Evolutionary conservation across 441 rosid genomes (phyloP).

Genomic region (Populus hybrid): DNA sequence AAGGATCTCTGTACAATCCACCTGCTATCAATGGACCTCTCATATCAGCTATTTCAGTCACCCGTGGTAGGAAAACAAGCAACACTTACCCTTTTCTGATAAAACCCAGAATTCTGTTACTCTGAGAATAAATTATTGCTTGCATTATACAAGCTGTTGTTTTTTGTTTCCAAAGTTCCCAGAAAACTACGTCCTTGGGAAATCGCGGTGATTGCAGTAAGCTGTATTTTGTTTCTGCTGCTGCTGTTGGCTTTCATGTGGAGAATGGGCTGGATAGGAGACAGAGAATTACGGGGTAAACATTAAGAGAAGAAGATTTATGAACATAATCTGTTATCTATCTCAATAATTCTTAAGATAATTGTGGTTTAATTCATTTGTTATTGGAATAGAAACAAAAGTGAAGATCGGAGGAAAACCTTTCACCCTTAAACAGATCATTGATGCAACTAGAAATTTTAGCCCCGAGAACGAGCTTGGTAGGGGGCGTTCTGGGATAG

Average conservation of each 20-base stretch:
- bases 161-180: background rate
- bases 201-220: background rate
- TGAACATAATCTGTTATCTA: background rate
- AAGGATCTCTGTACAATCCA: background rate
- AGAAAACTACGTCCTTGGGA: background rate
- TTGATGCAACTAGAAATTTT: background rate
- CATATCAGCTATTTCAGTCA: background rate
- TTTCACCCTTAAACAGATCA: background rate
- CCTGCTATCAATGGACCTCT: conserved; percentile 1
- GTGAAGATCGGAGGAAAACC: background rate
- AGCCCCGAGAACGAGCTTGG: background rate
- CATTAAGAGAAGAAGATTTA: background rate
- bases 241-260: conserved; percentile 10
- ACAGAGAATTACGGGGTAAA: background rate
- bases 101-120: background rate
- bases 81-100: background rate
- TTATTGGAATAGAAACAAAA: background rate
- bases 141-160: background rate
- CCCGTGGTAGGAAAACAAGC: background rate
- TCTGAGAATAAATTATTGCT: background rate
- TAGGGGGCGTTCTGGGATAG: background rate
- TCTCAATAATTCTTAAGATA: background rate
- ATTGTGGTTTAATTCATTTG: background rate
- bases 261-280: conserved; percentile 13
- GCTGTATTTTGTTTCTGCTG: background rate